A percentile compares a stretch with the other conserved stretches of the same genome.
Evolutionary conservation across 2,329 filamentous ascomycete species (phyloP).

Genomic region (Xylaria sp.): DNA sequence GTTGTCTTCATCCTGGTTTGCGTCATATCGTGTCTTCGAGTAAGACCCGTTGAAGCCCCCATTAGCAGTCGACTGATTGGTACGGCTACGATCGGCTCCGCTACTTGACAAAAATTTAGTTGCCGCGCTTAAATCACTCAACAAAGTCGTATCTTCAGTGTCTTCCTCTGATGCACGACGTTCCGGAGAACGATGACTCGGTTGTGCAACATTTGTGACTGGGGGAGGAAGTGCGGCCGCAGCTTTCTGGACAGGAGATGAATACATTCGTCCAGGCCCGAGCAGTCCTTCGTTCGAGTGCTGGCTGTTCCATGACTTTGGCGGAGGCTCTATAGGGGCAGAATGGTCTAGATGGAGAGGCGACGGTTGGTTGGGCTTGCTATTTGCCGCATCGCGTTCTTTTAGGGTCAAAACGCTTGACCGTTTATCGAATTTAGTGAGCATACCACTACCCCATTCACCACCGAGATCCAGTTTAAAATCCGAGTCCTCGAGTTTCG

Average conservation of each 20-base stretch:
- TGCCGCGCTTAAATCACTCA: slow-evolving; percentile 64
- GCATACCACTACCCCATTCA: slow-evolving; percentile 68
- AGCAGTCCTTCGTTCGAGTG: slow-evolving; percentile 63
- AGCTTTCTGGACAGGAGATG: slow-evolving; percentile 50
- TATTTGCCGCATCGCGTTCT: slow-evolving; percentile 57
- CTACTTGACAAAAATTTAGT: slow-evolving; percentile 57
- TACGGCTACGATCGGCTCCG: slow-evolving; percentile 25
- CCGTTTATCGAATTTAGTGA: slow-evolving; percentile 66
- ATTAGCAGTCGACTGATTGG: slow-evolving; percentile 42
- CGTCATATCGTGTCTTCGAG: slow-evolving; percentile 47
- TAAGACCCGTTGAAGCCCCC: slow-evolving; percentile 50
- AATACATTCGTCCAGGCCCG: slow-evolving; percentile 50
- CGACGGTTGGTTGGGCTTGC: slow-evolving; percentile 60
- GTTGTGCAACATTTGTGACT: slow-evolving; percentile 39
- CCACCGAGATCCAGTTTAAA: slow-evolving; percentile 65
- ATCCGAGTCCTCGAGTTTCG: slow-evolving; percentile 59
- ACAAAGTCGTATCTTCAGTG: slow-evolving; percentile 64
- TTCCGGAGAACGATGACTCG: slow-evolving; percentile 44
- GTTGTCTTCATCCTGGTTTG: slow-evolving; percentile 62
- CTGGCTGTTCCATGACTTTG: slow-evolving; percentile 64
- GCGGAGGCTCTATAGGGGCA: slow-evolving; percentile 59
- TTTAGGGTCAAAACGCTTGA: slow-evolving; percentile 63
- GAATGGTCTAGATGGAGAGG: slow-evolving; percentile 61
- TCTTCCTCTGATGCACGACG: slow-evolving; percentile 53
- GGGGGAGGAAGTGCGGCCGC: slow-evolving; percentile 52